phyloP scores from a whole-genome alignment of 2,329 filamentous ascomycete genomes.

The Grosmannia serpens region DNA sequence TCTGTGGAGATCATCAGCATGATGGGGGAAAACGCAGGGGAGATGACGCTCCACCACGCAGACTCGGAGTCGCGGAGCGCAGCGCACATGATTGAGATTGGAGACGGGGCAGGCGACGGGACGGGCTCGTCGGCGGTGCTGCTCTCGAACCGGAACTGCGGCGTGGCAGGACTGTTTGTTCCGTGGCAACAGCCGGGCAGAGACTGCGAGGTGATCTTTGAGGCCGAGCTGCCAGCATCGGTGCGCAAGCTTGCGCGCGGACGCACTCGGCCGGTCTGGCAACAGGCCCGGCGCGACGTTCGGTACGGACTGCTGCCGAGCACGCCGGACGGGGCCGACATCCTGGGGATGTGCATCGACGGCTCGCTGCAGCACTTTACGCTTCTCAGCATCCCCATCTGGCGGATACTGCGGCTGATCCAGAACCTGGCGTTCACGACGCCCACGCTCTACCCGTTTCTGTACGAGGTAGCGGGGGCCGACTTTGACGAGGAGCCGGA shows the following conservation, averaged over 20 bases:
- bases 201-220: conserved; percentile 38
- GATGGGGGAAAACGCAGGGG: conserved; percentile 29
- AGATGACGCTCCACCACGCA: conserved; percentile 30
- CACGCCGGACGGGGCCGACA: conserved; percentile 33
- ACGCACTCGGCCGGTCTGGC: conserved; percentile 42
- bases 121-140: conserved; percentile 29
- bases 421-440: conserved; percentile 53
- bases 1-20: conserved; percentile 40
- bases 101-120: conserved; percentile 14
- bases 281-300: conserved; percentile 19
- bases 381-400: conserved; percentile 49
- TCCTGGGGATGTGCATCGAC: conserved; percentile 56
- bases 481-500: conserved; percentile 22
- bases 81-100: conserved; percentile 34
- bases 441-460: conserved; percentile 36
- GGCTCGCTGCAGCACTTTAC: conserved; percentile 61
- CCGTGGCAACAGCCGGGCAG: conserved; percentile 28
- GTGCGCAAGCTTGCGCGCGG: conserved; percentile 45
- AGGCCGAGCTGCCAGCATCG: conserved; percentile 42
- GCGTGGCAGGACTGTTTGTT: conserved; percentile 38
- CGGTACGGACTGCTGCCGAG: conserved; percentile 32
- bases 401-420: conserved; percentile 60
- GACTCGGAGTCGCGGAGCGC: conserved; percentile 33
- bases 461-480: conserved; percentile 17
- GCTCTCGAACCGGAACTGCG: conserved; percentile 34